Evolutionary conservation across 768 basidiomycete genomes (phyloP).

Genomic region (Boletus edulis): DNA sequence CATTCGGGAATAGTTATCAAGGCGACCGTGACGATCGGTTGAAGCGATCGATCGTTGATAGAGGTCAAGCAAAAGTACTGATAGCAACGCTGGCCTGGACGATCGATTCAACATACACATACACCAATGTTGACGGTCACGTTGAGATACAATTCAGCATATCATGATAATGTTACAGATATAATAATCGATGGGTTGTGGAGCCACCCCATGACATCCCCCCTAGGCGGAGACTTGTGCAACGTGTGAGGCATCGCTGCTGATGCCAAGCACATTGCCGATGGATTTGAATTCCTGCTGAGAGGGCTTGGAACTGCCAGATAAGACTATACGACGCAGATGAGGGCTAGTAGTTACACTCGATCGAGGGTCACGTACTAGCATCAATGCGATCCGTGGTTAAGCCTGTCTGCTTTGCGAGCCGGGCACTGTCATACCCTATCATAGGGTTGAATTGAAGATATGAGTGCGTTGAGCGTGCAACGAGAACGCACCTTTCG

Average conservation of each 20-base stretch:
- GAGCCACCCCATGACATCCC: too few relatives aligned
- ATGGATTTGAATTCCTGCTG: slow-evolving; percentile 48
- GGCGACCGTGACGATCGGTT: background rate
- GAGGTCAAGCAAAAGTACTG: background rate
- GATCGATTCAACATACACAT: background rate
- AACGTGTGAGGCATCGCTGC: slow-evolving; percentile 26
- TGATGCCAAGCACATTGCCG: slow-evolving; percentile 42
- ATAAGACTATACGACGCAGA: slow-evolving; percentile 41
- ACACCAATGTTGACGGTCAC: background rate
- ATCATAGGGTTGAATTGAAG: background rate
- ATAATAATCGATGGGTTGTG: background rate
- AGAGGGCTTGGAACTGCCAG: slow-evolving; percentile 42
- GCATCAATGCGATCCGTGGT: slow-evolving; percentile 48
- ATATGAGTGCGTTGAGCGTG: background rate
- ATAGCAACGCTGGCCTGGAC: too few relatives aligned
- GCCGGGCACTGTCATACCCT: slow-evolving; percentile 20
- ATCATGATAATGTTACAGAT: slow-evolving; percentile 10
- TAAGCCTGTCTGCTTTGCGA: slow-evolving; percentile 46
- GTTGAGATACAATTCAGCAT: slow-evolving; percentile 2
- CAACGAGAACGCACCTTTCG: slow-evolving; percentile 39
- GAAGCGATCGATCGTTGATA: background rate
- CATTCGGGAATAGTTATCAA: background rate
- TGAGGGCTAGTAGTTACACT: background rate
- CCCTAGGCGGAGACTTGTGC: background rate
- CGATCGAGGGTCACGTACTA: slow-evolving; percentile 38